Evolutionary conservation across 257 asterid genomes (phyloP), one percentile per base, ranked within the genome.

Genomic region (Przewalskia tangutica): DNA sequence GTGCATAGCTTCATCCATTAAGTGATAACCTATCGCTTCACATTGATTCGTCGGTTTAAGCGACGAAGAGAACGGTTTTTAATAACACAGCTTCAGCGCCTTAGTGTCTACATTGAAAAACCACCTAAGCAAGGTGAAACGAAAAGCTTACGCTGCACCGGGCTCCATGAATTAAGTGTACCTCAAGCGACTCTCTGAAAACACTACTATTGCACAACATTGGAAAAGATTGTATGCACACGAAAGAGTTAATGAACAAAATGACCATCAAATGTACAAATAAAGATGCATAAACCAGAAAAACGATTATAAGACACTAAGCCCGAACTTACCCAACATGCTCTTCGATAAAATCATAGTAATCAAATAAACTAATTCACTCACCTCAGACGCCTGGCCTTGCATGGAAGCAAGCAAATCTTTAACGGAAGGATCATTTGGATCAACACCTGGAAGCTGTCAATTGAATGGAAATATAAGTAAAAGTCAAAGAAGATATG

Each of bases 391-490:
- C 76, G 98, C 82, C 78, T 91, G 97, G 86, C 81, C 91, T 83
- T 93, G 98, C 97, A 95, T 90, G 79, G 99, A 94, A 34, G 98
- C 97, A 81, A 95, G 97, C 84, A 95, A 85, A 86, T 92, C 97
- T 89, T 88, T 92, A 85, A 95, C 96, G 5, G 91, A 90, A 59
- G 98, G 97, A 82, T 95, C 98, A 73, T 95, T 94, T 82, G 97
- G 97, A 90, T 95, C 99, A 84, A 95, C 99, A 79, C 99, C 99
- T 14, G 99, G 99, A 82, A 95, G 99, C 99, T 95, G 95, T 84
- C 79, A 14, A 50, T 48, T n/a, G 23, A 75, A 75, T 23, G 79
- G 42, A 50, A 75, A 75, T 13, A 23, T 50, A 75, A 50, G 44
- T 50, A 2, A 13, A 6, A 23, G 13, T 14, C 7, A 8, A 18